A percentile compares a stretch with the other conserved stretches of the same genome.
Evolutionary conservation across 1,139 yeast species (phyloP).

Genomic region (Saccharomycopsis crataegensis): DNA sequence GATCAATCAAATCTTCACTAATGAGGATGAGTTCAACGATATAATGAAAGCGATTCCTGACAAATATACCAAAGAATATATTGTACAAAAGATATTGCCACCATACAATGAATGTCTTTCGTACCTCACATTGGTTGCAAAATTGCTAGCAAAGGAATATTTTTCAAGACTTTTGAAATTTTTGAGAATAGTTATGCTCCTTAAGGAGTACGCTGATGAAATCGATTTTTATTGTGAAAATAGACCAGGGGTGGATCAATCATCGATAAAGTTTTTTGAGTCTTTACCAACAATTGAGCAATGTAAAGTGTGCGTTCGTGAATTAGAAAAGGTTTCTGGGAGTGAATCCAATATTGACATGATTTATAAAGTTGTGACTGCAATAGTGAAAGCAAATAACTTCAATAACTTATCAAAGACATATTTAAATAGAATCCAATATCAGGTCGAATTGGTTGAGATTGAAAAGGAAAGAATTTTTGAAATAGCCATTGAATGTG

Average conservation of each 20-base stretch:
- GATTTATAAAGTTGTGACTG: conserved; percentile 13
- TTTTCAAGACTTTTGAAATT: conserved; percentile 15
- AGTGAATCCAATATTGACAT: conserved; percentile 12
- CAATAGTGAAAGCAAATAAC: conserved; percentile 12
- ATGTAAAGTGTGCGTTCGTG: conserved; percentile 16
- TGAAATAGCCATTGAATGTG: conserved; percentile 8
- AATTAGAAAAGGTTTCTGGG: conserved; percentile 12
- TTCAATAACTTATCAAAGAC: conserved; percentile 18
- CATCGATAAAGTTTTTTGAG: conserved; percentile 1
- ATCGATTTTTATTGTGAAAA: conserved; percentile 14
- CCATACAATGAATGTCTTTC: conserved; percentile 9
- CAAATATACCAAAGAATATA: conserved; percentile 4
- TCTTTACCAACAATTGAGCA: conserved; percentile 16
- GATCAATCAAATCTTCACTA: conserved; percentile 17
- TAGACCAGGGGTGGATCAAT: background rate
- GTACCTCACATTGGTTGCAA: conserved; percentile 6
- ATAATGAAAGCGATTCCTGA: conserved; percentile 17
- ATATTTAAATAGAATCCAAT: conserved; percentile 10
- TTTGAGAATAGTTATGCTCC: conserved; percentile 9
- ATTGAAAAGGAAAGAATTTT: conserved; percentile 8
- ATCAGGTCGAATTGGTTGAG: conserved; percentile 15
- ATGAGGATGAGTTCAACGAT: conserved; percentile 19
- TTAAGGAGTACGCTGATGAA: conserved; percentile 16
- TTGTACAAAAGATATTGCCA: conserved; percentile 6
- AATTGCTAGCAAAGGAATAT: conserved; percentile 18